These are phyloP conservation scores for Coemansia sp. DNA, from an alignment of 192 early-diverging fungal genomes.

Conservation along the genomic window DNA sequence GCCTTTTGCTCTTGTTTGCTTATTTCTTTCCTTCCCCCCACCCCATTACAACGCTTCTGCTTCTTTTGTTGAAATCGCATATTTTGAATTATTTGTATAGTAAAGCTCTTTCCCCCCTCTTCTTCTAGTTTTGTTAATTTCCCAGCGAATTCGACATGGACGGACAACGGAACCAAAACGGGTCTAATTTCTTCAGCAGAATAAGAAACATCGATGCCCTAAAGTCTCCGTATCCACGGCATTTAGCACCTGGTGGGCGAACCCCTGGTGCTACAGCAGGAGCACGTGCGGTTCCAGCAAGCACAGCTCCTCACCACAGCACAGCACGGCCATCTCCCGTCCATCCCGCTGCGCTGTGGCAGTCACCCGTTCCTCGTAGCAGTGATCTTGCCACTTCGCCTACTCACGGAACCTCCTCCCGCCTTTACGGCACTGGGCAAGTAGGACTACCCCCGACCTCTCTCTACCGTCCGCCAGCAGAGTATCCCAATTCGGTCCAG, in stretches of 20 bases:
- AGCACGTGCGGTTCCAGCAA: constrained; percentile 11
- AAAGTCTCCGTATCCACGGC: constrained; percentile 42
- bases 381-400: constrained; percentile 12
- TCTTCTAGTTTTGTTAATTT: background rate
- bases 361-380: constrained; percentile 13
- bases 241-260: constrained; percentile 20
- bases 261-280: constrained; percentile 12
- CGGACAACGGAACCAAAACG: constrained; percentile 18
- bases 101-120: constrained; percentile 1
- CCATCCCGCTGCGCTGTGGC: constrained; percentile 19
- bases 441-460: background rate
- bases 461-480: constrained; percentile 21
- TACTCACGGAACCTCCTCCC: background rate
- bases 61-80: background rate
- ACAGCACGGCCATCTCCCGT: constrained; percentile 18
- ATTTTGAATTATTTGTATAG: constrained; percentile 3
- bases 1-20: background rate
- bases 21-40: background rate
- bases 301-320: background rate
- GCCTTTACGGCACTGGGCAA: background rate
- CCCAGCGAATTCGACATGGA: constrained; percentile 19
- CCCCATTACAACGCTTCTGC: background rate
- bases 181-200: constrained; percentile 38
- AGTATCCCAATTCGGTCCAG: constrained; percentile 42
- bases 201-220: constrained; percentile 40